Base-by-base conservation (phyloP, 1,139 yeast genomes). In the Diutina ranongensis region DNA sequence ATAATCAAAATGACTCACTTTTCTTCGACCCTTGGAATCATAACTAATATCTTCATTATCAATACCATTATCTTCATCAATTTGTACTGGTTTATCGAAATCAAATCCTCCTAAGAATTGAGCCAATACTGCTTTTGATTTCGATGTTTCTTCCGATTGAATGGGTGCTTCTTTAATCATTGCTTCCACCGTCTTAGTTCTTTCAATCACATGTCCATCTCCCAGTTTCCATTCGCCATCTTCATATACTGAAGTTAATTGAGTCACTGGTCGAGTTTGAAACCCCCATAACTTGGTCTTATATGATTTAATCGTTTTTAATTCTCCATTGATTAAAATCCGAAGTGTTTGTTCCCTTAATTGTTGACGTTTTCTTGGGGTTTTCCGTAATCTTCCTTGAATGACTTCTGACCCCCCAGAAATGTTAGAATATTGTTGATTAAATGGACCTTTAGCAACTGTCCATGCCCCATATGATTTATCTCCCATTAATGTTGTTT, bases 271-370 rank as follows among this genome's bases (percentile, higher is more conserved):
- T 52, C 76, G 73, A 63, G 84, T 82, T 53, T 83, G 89, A 49
- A 78, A 70, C 9, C 97, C 97, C 98, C 98, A 92, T 41, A 92
- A 69, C 56, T 87, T 87, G 22, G 81, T 78, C 63, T 85, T 85
- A 55, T 71, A 72, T 50, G 80, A 68, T 55, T 76, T 77, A 49
- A 80, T 63, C 5, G 68, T 68, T 56, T 79, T 78, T 46, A 80
- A 65, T 19, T 73, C 73, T 4, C 87, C 84, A 53, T 79, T 76
- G 31, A 81, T 72, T 46, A 73, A 64, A 2, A 83, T 72, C 51
- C 97, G 69, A 50, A 85, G 67, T 0, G 94, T 82, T 54, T 81
- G 75, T 48, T 68, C 71, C 41, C 57, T 56, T 45, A 68, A 46
- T 68, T 68, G 9, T 52, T 51, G 12, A 53, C 51, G 3, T 64